Evolutionary conservation across 305 asterid genomes (phyloP).

Genomic region (Fraxinus velutina): DNA sequence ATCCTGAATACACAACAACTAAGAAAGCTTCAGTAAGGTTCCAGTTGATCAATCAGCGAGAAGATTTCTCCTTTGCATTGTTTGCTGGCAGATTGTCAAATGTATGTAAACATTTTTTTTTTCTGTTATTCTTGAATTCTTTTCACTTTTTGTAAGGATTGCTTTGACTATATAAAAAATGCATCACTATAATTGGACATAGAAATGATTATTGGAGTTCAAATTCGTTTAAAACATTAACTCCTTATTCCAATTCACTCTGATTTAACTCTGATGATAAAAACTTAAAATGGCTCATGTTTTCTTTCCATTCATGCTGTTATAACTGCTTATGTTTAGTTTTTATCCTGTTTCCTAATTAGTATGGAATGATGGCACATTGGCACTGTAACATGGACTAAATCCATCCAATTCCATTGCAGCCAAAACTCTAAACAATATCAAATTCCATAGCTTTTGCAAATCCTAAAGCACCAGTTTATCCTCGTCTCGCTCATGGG

Average conservation of each 20-base stretch:
- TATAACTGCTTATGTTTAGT: background rate
- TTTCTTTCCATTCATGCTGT: background rate
- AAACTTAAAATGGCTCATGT: background rate
- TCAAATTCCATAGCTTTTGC: constrained; percentile 34
- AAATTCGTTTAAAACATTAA: too few relatives aligned
- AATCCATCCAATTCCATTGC: constrained; percentile 5
- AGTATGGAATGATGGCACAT: background rate
- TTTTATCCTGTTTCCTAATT: background rate
- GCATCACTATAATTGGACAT: background rate
- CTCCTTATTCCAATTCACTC: too few relatives aligned
- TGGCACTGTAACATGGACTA: background rate
- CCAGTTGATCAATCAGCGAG: constrained; percentile 41
- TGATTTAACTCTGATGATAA: too few relatives aligned
- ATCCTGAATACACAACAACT: constrained; percentile 18
- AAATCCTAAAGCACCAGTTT: constrained; percentile 46
- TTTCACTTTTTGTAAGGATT: background rate
- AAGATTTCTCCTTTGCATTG: constrained; percentile 43
- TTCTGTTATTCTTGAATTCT: background rate
- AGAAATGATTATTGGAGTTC: background rate
- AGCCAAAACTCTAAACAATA: constrained; percentile 35
- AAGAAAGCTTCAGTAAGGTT: constrained; percentile 33
- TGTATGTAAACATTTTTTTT: constrained; percentile 10
- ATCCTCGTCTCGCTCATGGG: constrained; percentile 44
- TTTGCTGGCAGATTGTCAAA: constrained; percentile 36
- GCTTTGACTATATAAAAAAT: background rate